Evolutionary conservation across 345 rosid genomes (phyloP), one percentile per base, ranked within the genome.

Genomic region (Gossypium herbaceum): DNA sequence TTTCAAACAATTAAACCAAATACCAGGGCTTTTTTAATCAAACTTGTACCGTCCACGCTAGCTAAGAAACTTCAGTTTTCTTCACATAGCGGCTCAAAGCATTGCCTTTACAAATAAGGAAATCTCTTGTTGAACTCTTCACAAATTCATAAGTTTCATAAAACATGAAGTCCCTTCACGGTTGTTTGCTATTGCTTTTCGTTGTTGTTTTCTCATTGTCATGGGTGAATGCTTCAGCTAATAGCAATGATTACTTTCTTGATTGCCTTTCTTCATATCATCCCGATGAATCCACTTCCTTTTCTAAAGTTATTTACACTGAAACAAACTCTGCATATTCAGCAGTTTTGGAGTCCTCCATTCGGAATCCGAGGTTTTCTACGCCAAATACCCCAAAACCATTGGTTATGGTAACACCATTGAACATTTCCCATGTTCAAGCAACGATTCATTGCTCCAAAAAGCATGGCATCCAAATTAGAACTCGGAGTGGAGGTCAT

Each of bases 401-500:
- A 56, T 22, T 55, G 20, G 52, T 72, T 10, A 56, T 72, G 2
- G 9, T 56, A 7, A 72, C 52, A 15, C 75, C 75, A 12, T n/a
- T 43, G 12, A 61, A 72, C 22, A 20, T 8, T 9, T 72, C 75
- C 50, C 75, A 72, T 29, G 27, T 72, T 57, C 75, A 72, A 22
- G 52, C 75, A 11, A 56, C 75, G 19, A 56, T 72, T 20, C 45
- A 22, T 56, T 57, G 51, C 41, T 39, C 75, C 4, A 56, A 15
- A 20, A 43, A 20, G 9, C 48, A 72, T 41, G 52, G 7, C 4
- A 52, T 72, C 34, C 75, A 72, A 4, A 22, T 72, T 20, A 57
- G 75, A 39, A 56, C 51, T 41, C 65, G 75, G n/a, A 54, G 75
- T 22, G 75, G 63, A 19, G 75, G 75, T 24, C 75, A 72, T 54